These are phyloP conservation scores for Agrostemma githago DNA, from an alignment of 148 eudicot genomes.

Conservation along the genomic window DNA sequence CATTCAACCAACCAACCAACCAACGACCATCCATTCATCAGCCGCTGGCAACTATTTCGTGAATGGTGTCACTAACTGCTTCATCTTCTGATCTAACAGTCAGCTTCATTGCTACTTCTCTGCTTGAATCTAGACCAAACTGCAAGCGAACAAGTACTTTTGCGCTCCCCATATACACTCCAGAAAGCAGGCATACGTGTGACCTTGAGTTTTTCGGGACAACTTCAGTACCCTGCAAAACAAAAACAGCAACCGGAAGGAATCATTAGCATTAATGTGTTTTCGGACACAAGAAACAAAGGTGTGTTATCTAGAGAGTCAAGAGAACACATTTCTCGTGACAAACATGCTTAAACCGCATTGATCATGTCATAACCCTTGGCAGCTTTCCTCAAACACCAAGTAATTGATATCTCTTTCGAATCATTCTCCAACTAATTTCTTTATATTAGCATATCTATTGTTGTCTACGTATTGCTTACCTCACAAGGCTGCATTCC, in stretches of 20 bases:
- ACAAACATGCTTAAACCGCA: neutral
- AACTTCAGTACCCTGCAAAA: slow-evolving; percentile 75
- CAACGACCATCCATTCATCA: slow-evolving; percentile 18
- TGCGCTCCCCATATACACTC: slow-evolving; percentile 75
- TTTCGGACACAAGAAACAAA: neutral
- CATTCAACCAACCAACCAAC: neutral
- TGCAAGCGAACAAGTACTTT: slow-evolving; percentile 87
- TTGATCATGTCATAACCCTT: neutral
- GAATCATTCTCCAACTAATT: neutral
- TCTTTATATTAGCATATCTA: neutral
- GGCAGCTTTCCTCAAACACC: neutral
- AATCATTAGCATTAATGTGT: neutral
- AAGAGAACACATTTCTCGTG: neutral
- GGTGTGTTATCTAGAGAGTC: neutral
- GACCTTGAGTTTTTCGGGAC: slow-evolving; percentile 85
- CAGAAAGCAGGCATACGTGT: slow-evolving; percentile 84
- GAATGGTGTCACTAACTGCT: slow-evolving; percentile 82
- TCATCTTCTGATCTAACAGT: slow-evolving; percentile 90
- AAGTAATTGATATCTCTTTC: neutral
- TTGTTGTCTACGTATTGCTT: slow-evolving; percentile 14
- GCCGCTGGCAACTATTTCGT: slow-evolving; percentile 94
- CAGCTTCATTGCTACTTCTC: slow-evolving; percentile 97
- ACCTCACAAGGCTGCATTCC: slow-evolving; percentile 99
- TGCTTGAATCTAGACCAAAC: slow-evolving; percentile 69
- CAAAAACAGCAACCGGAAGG: neutral